These are phyloP conservation scores for Letharia columbiana DNA, from an alignment of 495 filamentous ascomycete species.

Conservation along the genomic window DNA sequence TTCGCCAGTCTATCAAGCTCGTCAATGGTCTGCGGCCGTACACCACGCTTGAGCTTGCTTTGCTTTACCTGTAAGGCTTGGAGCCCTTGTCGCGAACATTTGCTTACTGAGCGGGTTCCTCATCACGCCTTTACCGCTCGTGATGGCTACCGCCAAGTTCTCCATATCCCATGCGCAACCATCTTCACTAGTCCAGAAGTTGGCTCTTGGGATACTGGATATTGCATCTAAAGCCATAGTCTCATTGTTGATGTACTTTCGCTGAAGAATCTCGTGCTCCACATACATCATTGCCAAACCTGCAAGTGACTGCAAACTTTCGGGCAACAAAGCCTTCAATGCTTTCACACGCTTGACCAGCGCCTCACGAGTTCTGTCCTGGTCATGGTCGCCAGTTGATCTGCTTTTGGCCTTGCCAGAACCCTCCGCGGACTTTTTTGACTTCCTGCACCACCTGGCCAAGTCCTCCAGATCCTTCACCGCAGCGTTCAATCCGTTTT, in stretches of 20 bases:
- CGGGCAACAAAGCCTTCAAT: slow-evolving; percentile 14
- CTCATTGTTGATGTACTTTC: slow-evolving; percentile 27
- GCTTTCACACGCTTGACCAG: slow-evolving; percentile 13
- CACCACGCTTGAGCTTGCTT: slow-evolving; percentile 31
- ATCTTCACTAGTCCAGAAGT: slow-evolving; percentile 30
- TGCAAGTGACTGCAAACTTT: slow-evolving; percentile 7
- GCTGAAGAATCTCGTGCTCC: slow-evolving; percentile 25
- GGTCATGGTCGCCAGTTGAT: not conserved
- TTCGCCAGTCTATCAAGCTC: slow-evolving; percentile 29
- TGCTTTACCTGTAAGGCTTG: slow-evolving; percentile 30
- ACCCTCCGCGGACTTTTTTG: not conserved
- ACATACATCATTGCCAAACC: slow-evolving; percentile 23
- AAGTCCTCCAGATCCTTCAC: slow-evolving; percentile 10
- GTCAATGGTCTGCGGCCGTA: slow-evolving; percentile 32
- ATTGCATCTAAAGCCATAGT: slow-evolving; percentile 26
- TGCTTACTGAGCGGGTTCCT: slow-evolving; percentile 31
- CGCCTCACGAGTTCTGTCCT: slow-evolving; percentile 12
- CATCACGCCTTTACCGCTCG: slow-evolving; percentile 25
- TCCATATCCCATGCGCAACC: slow-evolving; percentile 36
- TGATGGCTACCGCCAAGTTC: slow-evolving; percentile 29
- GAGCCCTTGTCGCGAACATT: slow-evolving; percentile 22
- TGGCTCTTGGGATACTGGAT: slow-evolving; percentile 24
- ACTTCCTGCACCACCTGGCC: not conserved
- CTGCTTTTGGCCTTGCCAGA: slow-evolving; percentile 6
- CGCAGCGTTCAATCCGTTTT: not conserved